phyloP scores from a whole-genome alignment of 768 basidiomycete species.

The Leccinum sublutescens region DNA sequence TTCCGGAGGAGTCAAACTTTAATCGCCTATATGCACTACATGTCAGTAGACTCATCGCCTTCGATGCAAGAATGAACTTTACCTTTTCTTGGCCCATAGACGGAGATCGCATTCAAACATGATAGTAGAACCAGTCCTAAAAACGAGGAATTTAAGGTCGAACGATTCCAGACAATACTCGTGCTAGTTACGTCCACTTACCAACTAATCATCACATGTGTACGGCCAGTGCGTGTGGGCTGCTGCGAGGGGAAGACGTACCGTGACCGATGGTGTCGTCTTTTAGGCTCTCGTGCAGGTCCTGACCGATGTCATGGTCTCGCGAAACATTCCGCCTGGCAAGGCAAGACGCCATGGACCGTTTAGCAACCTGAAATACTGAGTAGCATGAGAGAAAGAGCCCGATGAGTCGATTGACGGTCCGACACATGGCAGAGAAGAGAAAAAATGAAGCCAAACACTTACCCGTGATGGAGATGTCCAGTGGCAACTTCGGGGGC shows the following conservation, averaged over 20 bases:
- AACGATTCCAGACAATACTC: no score
- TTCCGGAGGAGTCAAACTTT: slow-evolving; percentile 81
- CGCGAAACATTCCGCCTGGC: no score
- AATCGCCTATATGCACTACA: slow-evolving; percentile 48
- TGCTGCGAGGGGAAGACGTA: no score
- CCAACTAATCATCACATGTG: no score
- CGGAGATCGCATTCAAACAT: slow-evolving; percentile 88
- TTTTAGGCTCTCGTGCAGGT: no score
- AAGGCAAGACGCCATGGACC: no score
- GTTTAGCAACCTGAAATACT: no score
- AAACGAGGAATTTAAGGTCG: not conserved
- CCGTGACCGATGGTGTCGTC: no score
- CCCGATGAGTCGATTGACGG: not conserved
- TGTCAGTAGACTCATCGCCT: not conserved
- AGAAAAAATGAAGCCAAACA: slow-evolving; percentile 18
- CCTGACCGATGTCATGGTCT: no score
- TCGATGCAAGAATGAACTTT: slow-evolving; percentile 5
- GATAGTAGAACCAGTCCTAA: slow-evolving; percentile 75
- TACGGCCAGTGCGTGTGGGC: no score
- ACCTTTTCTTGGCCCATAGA: slow-evolving; percentile 68
- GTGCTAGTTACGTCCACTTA: no score
- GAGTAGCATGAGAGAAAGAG: no score
- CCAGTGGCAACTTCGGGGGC: slow-evolving; percentile 53
- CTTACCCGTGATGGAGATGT: slow-evolving; percentile 60
- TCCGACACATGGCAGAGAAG: slow-evolving; percentile 2